Evolutionary conservation across 73 alveolate genomes (phyloP).

Genomic region (Effrenium voratum): DNA sequence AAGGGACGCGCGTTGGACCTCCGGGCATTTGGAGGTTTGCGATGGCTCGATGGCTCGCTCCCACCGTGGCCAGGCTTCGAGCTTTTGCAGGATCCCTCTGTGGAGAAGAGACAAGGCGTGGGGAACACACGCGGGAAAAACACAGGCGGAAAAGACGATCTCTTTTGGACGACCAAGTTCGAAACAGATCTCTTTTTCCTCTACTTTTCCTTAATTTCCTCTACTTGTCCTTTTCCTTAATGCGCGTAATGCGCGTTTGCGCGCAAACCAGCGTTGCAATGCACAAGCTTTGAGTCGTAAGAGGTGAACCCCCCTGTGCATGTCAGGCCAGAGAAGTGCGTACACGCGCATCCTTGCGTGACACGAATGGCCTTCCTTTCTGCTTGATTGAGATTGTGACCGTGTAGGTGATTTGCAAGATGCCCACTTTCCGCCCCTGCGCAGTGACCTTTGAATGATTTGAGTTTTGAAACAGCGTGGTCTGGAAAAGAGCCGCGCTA

Average conservation of each 20-base stretch:
- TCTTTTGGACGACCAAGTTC: background rate
- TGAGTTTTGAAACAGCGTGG: no score
- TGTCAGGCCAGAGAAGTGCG: no score
- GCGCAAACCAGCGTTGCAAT: background rate
- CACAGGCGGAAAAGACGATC: background rate
- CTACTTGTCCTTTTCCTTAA: background rate
- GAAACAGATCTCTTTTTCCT: background rate
- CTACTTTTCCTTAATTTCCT: background rate
- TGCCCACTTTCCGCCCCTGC: no score
- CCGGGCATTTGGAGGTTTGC: no score
- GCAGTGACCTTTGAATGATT: no score
- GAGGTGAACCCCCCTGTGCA: background rate
- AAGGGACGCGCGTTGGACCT: no score
- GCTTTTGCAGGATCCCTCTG: slow-evolving; percentile 56
- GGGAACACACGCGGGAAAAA: background rate
- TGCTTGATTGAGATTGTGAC: no score
- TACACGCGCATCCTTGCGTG: no score
- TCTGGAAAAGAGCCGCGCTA: no score
- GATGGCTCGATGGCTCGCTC: no score
- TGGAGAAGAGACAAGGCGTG: slow-evolving; percentile 29
- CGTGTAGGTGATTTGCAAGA: no score
- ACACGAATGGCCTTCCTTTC: no score
- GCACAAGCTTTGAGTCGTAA: background rate
- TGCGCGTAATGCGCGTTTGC: background rate
- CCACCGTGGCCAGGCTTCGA: slow-evolving; percentile 16